A percentile compares a stretch with the other conserved stretches of the same genome.
Conservation (phyloP, 108 stramenopile species). For the Epipyxis sp. region DNA sequence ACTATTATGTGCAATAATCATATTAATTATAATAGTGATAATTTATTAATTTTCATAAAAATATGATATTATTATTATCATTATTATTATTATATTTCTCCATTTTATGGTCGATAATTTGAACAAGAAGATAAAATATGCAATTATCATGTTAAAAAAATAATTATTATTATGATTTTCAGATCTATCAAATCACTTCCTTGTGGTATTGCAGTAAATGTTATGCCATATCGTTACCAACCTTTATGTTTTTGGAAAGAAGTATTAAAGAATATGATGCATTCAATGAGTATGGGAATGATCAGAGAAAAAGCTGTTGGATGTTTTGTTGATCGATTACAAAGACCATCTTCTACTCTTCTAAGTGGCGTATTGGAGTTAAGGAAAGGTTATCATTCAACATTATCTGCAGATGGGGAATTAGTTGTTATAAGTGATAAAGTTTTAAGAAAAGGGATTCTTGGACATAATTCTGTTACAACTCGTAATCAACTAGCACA, state of each 20-base stretch:
- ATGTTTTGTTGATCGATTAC: conserved; percentile 36
- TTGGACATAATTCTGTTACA: not conserved
- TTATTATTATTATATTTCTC: conserved; percentile 22
- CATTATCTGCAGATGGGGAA: conserved; percentile 6
- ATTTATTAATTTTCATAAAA: not conserved
- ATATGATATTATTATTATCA: not conserved
- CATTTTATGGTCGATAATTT: too few relatives aligned
- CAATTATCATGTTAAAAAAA: too few relatives aligned
- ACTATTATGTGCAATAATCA: not conserved
- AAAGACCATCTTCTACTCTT: not conserved
- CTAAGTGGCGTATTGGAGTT: not conserved
- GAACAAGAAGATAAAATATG: too few relatives aligned
- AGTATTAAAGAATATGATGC: conserved; percentile 42
- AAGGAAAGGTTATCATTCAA: conserved; percentile 4
- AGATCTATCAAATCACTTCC: not conserved
- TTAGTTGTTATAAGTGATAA: not conserved
- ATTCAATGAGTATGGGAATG: conserved; percentile 50
- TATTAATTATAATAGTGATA: too few relatives aligned
- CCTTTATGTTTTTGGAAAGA: conserved; percentile 47
- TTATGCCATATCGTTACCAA: conserved; percentile 23
- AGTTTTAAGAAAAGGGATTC: not conserved
- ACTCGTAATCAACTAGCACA: not conserved
- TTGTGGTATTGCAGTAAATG: conserved; percentile 7
- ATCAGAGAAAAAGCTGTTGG: conserved; percentile 46
- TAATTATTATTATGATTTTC: too few relatives aligned